Evolutionary conservation across 768 basidiomycete species (phyloP), one percentile per base, ranked within the genome.

Genomic region (Mrakia hoshinonis): DNA sequence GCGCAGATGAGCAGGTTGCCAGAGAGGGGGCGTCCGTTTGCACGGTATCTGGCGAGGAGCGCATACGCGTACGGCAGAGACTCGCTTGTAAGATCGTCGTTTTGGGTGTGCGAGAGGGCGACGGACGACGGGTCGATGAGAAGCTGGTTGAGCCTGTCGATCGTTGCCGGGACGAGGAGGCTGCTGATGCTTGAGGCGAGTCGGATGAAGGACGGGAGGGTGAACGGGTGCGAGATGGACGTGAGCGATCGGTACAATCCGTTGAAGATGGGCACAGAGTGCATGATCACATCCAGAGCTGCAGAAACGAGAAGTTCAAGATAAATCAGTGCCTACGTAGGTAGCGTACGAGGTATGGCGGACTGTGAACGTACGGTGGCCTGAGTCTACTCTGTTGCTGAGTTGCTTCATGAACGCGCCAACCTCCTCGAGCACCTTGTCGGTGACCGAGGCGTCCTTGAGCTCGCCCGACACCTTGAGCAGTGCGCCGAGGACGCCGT

Each of bases 1-100:
- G 91, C 92, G 79, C 91, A 93, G n/a, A 92, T 86, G 68, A 90
- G 84, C 75, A 93, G 92, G 77, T 91, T 91, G 12, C 91, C 90
- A 67, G 87, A 91, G 20, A 93, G 81, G 15, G 92, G 91, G 7
- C 91, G 84, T 11, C 87, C 89, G 69, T 84, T 84, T 11, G 85
- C 82, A 22, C 89, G 85, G 79, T 90, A 97, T 67, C 88, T 87
- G 36, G 86, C 84, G 75, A 75, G 78, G 65, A 67, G 78, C 15
- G 54, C 54, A 52, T 54, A 31, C 26, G 62, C 49, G 34, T 68
- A 61, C 18, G 58, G 58, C 9, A 61, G 58, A 20, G 58, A 61
- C 31, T 20, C 5, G 18, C 52, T 38, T 2, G 52, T 43, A 9
- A 26, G 1, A 3, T 31, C 13, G 55, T 13, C 31, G 29, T 58